Conservation (phyloP, 2,329 filamentous ascomycete genomes). For the Penicillium hordei region DNA sequence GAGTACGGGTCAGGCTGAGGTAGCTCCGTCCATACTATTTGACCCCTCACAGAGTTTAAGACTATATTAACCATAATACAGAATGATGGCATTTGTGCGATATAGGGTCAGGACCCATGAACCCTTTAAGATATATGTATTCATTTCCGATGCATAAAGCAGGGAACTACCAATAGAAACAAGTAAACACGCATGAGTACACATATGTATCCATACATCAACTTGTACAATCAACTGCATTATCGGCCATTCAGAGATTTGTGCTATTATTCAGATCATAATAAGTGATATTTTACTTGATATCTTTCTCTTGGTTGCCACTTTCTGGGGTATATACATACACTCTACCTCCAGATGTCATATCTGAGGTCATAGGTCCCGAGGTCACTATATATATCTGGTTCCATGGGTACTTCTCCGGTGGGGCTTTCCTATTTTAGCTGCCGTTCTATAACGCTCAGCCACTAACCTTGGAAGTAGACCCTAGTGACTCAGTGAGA, state of each 20-base stretch:
- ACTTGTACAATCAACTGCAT: not conserved
- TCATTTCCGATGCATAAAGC: not conserved
- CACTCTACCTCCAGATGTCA: not conserved
- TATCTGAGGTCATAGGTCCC: not conserved
- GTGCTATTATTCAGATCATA: not conserved
- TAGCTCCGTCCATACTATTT: constrained; percentile 1
- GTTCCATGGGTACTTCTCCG: not conserved
- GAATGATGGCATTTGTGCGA: constrained; percentile 1
- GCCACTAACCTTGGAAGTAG: not conserved
- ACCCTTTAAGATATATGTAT: not conserved
- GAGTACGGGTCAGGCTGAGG: constrained; percentile 9
- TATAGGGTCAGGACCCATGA: not conserved
- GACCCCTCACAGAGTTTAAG: constrained; percentile 2
- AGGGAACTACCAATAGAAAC: constrained; percentile 7
- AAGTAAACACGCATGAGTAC: not conserved
- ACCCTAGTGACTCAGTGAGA: not conserved
- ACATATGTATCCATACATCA: not conserved
- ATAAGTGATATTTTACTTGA: not conserved
- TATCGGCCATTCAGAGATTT: not conserved
- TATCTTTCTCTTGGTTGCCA: too few relatives aligned
- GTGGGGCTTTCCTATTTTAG: not conserved
- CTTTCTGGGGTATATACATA: not conserved
- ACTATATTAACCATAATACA: not conserved
- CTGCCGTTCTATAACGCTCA: not conserved
- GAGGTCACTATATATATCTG: not conserved